Percentiles rank a stretch among this genome's conserved stretches.
Evolutionary conservation across 768 basidiomycete genomes (phyloP).

Genomic region (Xanthoconium stramineum): DNA sequence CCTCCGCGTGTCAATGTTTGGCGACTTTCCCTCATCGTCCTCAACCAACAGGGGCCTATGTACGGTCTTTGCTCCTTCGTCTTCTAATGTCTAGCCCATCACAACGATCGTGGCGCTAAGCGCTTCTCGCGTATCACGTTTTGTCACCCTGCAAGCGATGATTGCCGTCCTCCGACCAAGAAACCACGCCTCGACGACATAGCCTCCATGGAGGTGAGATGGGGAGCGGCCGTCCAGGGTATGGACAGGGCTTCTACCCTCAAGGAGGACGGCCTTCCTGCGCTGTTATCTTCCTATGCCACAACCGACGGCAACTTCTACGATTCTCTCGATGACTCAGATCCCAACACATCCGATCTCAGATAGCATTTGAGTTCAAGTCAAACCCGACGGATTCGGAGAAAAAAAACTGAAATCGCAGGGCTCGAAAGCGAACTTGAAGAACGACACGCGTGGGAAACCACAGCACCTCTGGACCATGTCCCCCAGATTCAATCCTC

Average conservation of each 20-base stretch:
- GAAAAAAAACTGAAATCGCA: constrained; percentile 15
- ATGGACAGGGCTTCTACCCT: constrained; percentile 43
- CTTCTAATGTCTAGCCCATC: constrained; percentile 42
- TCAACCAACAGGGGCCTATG: constrained; percentile 23
- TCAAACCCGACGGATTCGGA: constrained; percentile 8
- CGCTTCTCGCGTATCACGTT: constrained; percentile 46
- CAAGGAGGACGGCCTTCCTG: constrained; percentile 49
- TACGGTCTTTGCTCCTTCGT: constrained; percentile 32
- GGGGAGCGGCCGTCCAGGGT: constrained; percentile 46
- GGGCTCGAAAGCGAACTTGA: constrained; percentile 16
- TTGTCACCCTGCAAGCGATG: constrained; percentile 4
- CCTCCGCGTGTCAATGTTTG: constrained; percentile 31
- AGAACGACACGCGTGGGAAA: constrained; percentile 8
- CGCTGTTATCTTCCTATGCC: constrained; percentile 33
- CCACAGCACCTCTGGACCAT: constrained; percentile 34
- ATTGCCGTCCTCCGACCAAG: constrained; percentile 40
- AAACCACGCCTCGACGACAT: constrained; percentile 37
- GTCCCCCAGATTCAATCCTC: constrained; percentile 45
- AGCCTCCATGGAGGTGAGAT: constrained; percentile 34
- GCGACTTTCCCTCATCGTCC: constrained; percentile 28
- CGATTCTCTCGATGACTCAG: constrained; percentile 28
- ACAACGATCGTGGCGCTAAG: constrained; percentile 30
- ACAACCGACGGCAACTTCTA: constrained; percentile 17
- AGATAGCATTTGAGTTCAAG: constrained; percentile 4
- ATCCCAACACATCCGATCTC: constrained; percentile 15